These are phyloP conservation scores for Xylaria venustula DNA, from an alignment of 495 filamentous ascomycete genomes.

Conservation along the genomic window DNA sequence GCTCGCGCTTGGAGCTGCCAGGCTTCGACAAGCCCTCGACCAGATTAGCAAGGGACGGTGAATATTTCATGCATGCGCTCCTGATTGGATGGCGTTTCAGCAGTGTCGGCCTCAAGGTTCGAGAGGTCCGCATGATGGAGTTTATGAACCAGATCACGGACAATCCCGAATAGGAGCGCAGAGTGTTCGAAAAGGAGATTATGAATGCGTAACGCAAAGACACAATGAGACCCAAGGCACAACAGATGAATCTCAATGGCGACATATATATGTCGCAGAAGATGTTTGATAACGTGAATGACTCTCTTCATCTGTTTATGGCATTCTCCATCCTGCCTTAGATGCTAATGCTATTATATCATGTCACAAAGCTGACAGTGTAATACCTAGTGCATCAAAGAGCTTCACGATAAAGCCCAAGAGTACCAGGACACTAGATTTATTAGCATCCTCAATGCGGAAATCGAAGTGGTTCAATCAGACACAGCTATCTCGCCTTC, in stretches of 20 bases:
- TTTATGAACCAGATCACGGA: slow-evolving; percentile 36
- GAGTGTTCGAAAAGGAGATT: slow-evolving; percentile 52
- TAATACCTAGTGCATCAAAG: slow-evolving; percentile 1
- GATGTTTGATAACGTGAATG: slow-evolving; percentile 51
- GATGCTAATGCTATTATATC: background rate
- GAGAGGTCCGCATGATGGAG: slow-evolving; percentile 46
- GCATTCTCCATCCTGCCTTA: background rate
- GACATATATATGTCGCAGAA: slow-evolving; percentile 37
- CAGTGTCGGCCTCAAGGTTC: slow-evolving; percentile 22
- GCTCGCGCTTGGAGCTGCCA: slow-evolving; percentile 6
- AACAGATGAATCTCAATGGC: slow-evolving; percentile 15
- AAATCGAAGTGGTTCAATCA: background rate
- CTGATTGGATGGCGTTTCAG: background rate
- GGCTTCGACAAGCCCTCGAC: slow-evolving; percentile 19
- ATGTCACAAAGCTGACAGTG: background rate
- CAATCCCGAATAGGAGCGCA: slow-evolving; percentile 51
- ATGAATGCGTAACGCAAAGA: slow-evolving; percentile 33
- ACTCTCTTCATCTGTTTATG: background rate
- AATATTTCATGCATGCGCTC: slow-evolving; percentile 6
- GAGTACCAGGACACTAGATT: background rate
- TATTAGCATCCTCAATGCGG: background rate
- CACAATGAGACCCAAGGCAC: slow-evolving; percentile 17
- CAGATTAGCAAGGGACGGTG: background rate
- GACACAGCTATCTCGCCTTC: slow-evolving; percentile 1
- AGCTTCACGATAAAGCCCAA: background rate